phyloP scores from a whole-genome alignment of 805 yeast species.

The Saturnispora quitensis region DNA sequence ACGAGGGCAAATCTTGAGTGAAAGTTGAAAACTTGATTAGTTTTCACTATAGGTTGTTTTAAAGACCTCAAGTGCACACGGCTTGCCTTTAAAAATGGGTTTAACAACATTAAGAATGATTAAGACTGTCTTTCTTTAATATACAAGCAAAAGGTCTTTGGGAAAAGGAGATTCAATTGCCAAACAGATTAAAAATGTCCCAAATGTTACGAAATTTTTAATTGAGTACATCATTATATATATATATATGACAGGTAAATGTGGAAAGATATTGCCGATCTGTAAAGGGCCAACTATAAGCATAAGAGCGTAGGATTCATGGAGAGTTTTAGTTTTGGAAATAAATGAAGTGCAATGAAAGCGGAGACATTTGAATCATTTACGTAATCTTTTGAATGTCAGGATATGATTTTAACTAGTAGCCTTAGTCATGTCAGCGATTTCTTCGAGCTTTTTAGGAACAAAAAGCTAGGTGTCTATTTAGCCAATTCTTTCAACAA shows the following conservation, averaged over 20 bases:
- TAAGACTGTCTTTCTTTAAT: not conserved
- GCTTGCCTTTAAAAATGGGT: not conserved
- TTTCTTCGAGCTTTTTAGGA: too few relatives aligned
- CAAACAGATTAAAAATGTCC: not conserved
- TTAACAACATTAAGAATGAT: not conserved
- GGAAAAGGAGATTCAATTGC: not conserved
- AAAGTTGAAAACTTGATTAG: not conserved
- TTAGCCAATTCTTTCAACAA: slow-evolving; percentile 76
- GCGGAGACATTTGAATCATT: not conserved
- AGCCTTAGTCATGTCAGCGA: too few relatives aligned
- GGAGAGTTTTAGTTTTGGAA: not conserved
- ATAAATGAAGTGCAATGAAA: not conserved
- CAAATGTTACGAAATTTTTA: not conserved
- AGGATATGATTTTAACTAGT: too few relatives aligned
- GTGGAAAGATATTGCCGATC: not conserved
- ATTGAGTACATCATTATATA: not conserved
- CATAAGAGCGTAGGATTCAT: not conserved
- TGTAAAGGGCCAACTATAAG: not conserved
- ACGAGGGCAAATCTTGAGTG: slow-evolving; percentile 3
- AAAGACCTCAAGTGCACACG: not conserved
- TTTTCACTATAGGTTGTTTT: not conserved
- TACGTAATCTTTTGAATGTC: too few relatives aligned
- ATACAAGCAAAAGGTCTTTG: not conserved
- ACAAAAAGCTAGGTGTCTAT: not conserved
- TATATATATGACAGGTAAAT: not conserved